Base-by-base conservation (phyloP, 306 rosid species). In the Acacia melanoxylon region DNA sequence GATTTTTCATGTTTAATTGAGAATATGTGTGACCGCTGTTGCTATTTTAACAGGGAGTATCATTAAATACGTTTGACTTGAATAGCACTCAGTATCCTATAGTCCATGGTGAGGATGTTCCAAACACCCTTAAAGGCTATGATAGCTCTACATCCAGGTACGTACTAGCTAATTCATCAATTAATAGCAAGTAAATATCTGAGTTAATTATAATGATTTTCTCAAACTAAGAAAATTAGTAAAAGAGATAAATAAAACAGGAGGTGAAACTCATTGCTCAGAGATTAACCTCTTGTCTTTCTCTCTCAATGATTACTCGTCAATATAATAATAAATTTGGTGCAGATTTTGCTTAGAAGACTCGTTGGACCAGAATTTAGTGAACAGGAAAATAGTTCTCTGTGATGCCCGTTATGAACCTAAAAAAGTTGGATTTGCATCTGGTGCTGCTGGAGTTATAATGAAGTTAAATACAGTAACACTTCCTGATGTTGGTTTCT, bases 301-400 rank as follows among this genome's bases (percentile, higher is more conserved):
- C 24, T 19, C 59, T 17, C 20, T 52, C 20, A 52, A 37, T 37
- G 6, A 37, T 6, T 37, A 37, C 8, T 37, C 41, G 41, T 7
- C 6, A 56, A n/a, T 37, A 37, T 37, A 37, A 37, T 7, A 2
- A 56, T 56, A 8, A 56, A 17, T 56, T 58, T 58, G 65, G 65
- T 49, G 51, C 74, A 83, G 87, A 78, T 16, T 35, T 70, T 83
- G 89, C 56, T 1, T 0, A 1, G 3, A 1, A 2, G 72, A 29
- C 14, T 22, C 84, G 0, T 19, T 85, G 82, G 83, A 81, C 59
- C 1, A 40, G 19, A 58, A 81, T 0, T 44, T 48, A 67, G 83
- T 83, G 2, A 35, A 71, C n/a, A 85, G 87, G 10, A 89, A 85
- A 81, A 87, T 87, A 70, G 81, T 89, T 59, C 49, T 87, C 0